A percentile compares a stretch with the other conserved stretches of the same genome.
These are phyloP conservation scores for Tuber umbilicatum DNA, from an alignment of 495 filamentous ascomycete genomes.

Conservation along the genomic window DNA sequence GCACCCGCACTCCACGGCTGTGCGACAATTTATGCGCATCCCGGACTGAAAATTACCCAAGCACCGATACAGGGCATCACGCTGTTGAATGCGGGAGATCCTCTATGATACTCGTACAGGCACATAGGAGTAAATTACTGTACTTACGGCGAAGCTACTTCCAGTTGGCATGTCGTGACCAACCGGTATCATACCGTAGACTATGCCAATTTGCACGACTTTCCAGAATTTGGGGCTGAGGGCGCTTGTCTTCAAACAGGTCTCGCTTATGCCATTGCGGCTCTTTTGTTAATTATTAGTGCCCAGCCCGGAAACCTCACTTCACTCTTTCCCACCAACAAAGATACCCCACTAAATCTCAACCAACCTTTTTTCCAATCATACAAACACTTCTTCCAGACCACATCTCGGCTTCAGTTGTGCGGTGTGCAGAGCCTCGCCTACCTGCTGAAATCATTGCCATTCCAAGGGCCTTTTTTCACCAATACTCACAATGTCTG, in stretches of 20 bases:
- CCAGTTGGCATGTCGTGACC: not conserved
- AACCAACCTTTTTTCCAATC: not conserved
- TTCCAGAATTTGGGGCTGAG: not conserved
- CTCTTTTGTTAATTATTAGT: conserved; percentile 1
- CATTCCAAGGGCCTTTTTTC: not conserved
- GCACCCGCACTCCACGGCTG: not conserved
- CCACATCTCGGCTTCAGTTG: not conserved
- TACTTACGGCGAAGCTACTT: not conserved
- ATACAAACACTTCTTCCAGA: not conserved
- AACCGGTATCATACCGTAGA: no score
- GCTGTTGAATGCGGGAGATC: not conserved
- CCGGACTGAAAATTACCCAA: not conserved
- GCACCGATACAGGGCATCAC: not conserved
- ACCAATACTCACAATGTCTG: not conserved
- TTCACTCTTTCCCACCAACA: not conserved
- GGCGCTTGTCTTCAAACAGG: no score
- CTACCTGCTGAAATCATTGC: not conserved
- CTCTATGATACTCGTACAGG: no score
- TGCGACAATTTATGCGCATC: not conserved
- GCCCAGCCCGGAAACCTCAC: not conserved
- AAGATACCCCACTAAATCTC: not conserved
- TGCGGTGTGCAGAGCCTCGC: not conserved
- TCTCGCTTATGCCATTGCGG: not conserved
- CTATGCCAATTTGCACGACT: not conserved
- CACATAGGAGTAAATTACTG: no score